These are phyloP conservation scores for Phytophthora vignae DNA, from an alignment of 352 stramenopile genomes.

Conservation along the genomic window DNA sequence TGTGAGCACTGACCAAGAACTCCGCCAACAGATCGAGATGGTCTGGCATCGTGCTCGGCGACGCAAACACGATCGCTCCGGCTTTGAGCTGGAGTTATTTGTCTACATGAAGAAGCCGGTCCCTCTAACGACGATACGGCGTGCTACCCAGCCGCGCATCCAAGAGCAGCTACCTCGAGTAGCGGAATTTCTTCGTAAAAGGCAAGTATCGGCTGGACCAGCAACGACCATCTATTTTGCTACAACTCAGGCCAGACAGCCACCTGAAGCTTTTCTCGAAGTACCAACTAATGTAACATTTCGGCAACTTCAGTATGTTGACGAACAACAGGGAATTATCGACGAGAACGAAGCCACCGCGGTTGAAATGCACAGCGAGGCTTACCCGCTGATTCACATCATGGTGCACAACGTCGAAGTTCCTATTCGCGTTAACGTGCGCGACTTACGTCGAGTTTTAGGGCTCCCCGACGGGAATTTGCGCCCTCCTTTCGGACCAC, in stretches of 20 bases:
- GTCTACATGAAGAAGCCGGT: neutral
- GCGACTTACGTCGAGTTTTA: neutral
- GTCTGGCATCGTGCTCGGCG: neutral
- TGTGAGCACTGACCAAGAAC: neutral
- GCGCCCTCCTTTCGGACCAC: neutral
- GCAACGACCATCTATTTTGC: neutral
- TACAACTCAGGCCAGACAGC: neutral
- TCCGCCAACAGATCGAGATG: neutral
- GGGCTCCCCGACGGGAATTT: neutral
- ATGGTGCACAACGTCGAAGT: slow-evolving; percentile 4
- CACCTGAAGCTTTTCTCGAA: neutral
- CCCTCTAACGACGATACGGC: neutral
- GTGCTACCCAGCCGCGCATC: neutral
- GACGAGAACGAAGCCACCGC: neutral
- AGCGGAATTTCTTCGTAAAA: neutral
- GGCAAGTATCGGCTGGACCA: slow-evolving; percentile 1
- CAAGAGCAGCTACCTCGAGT: neutral
- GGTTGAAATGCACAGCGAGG: neutral
- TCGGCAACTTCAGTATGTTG: slow-evolving; percentile 1
- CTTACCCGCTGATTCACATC: neutral
- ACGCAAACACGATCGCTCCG: neutral
- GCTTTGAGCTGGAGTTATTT: slow-evolving; percentile 4
- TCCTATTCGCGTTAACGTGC: neutral
- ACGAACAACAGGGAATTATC: slow-evolving; percentile 2
- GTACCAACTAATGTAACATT: neutral